Evolutionary conservation across 306 rosid genomes (phyloP), one percentile per base, ranked within the genome.

Genomic region (Boehmeria nivea): DNA sequence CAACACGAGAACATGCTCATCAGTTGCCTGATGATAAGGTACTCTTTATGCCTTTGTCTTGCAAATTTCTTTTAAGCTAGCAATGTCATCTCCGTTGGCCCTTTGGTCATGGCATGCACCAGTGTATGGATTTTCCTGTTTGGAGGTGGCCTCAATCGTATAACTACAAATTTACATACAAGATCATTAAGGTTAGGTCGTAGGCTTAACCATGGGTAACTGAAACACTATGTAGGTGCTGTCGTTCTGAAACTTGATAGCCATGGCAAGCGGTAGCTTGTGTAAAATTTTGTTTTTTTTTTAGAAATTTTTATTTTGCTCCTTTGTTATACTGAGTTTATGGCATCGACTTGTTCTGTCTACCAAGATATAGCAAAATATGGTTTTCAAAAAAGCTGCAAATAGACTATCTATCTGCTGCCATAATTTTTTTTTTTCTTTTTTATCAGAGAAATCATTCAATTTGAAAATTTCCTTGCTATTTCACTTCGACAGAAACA

Each of bases 1-100:
- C 96, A 39, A 91, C 99, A 25, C 99, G 99, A 40, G 99, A 91
- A 80, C 83, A 78, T 71, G 93, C 99, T 54, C 83, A 91, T 75
- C 75, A 67, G 39, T 77, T 82, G 62, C 93, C 91, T 39, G 94
- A 84, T 78, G 99, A 91, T 68, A 91, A 76, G 60, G 96, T 87
- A 78, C 51, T 24, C 37, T 39, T 42, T 59, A 13, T 56, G 45
- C 62, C 21, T 24, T 69, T 66, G 54, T 45, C 43, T 43, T 67
- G 31, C 40, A 39, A 40, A 31, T 54, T 51, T 68, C 43, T 53
- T 33, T 61, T 49, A 65, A 43, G n/a, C n/a, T n/a, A n/a, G n/a
- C n/a, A 36, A 25, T 60, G 13, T 49, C 56, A 28, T 65, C 56
- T 28, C 46, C 5, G 19, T n/a, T n/a, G n/a, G n/a, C n/a, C n/a